Conservation (phyloP, 805 yeast genomes). For the Pichia thaimueangensis region DNA sequence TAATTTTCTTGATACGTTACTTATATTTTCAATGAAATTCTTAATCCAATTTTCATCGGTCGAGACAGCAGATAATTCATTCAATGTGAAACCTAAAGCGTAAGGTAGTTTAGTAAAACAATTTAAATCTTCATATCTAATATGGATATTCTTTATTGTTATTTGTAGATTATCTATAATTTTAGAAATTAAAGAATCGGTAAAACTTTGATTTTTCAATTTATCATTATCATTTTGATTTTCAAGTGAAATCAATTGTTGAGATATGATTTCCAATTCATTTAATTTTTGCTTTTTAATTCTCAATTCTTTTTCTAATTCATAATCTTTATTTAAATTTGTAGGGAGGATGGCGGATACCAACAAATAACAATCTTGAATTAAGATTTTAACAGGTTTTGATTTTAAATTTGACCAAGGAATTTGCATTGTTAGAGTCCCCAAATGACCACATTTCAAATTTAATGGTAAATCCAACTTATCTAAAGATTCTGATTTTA, state of each 20-base stretch:
- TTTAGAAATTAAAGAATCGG: conserved; percentile 81
- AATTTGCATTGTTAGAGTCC: conserved; percentile 81
- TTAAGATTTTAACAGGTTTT: conserved; percentile 81
- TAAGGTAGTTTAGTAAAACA: conserved; percentile 70
- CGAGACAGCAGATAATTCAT: conserved; percentile 86
- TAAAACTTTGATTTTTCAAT: conserved; percentile 68
- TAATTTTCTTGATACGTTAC: conserved; percentile 64
- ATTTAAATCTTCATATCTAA: conserved; percentile 80
- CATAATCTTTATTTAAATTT: conserved; percentile 51
- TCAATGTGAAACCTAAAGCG: conserved; percentile 74
- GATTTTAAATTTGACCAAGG: conserved; percentile 96
- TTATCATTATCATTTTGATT: conserved; percentile 30
- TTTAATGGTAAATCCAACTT: conserved; percentile 79
- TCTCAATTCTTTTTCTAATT: conserved; percentile 51
- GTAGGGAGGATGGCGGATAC: conserved; percentile 67
- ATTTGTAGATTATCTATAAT: conserved; percentile 89
- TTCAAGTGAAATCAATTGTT: conserved; percentile 32
- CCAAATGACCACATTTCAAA: conserved; percentile 84
- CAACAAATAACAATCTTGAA: conserved; percentile 80
- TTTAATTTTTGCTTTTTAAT: conserved; percentile 62
- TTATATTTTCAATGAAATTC: conserved; percentile 69
- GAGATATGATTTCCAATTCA: conserved; percentile 53
- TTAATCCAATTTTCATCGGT: conserved; percentile 83
- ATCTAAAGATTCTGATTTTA: conserved; percentile 87
- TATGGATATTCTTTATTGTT: conserved; percentile 83